Conservation (phyloP, 306 rosid genomes). For the Acacia crassicarpa region DNA sequence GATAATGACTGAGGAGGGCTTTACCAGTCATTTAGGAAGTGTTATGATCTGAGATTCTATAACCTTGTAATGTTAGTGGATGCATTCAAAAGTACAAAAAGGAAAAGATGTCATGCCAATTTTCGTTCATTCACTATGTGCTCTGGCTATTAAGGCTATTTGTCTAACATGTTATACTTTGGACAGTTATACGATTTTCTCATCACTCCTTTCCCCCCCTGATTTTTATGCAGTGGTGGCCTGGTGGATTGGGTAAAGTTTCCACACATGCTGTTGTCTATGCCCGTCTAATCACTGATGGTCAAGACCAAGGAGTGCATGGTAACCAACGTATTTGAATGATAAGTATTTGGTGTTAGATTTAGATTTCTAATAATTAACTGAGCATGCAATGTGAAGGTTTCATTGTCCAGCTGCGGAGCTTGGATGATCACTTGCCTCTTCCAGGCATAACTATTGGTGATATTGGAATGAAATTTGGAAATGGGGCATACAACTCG, state of each 20-base stretch:
- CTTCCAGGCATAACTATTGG: slow-evolving; percentile 89
- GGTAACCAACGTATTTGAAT: slow-evolving; percentile 50
- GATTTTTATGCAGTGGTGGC: slow-evolving; percentile 89
- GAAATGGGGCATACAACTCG: slow-evolving; percentile 84
- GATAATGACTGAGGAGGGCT: not conserved
- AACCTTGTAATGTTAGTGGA: slow-evolving; percentile 6
- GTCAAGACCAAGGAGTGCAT: slow-evolving; percentile 76
- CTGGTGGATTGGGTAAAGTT: slow-evolving; percentile 95
- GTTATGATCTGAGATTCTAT: slow-evolving; percentile 10
- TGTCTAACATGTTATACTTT: not conserved
- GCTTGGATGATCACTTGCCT: slow-evolving; percentile 89
- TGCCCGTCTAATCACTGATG: slow-evolving; percentile 82
- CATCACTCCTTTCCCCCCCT: slow-evolving; percentile 19
- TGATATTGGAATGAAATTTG: slow-evolving; percentile 94
- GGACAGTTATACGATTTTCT: slow-evolving; percentile 15
- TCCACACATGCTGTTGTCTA: slow-evolving; percentile 84
- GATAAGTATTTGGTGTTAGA: slow-evolving; percentile 16
- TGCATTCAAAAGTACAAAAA: slow-evolving; percentile 4
- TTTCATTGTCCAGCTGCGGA: slow-evolving; percentile 92
- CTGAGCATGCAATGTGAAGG: slow-evolving; percentile 49
- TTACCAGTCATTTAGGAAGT: not conserved
- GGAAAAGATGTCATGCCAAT: slow-evolving; percentile 2
- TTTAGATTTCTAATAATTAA: slow-evolving; percentile 16
- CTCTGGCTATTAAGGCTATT: slow-evolving; percentile 11
- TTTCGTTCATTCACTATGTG: not conserved